Conservation (phyloP, 2,329 filamentous ascomycete genomes). For the Beauveria scarabaeidicola region DNA sequence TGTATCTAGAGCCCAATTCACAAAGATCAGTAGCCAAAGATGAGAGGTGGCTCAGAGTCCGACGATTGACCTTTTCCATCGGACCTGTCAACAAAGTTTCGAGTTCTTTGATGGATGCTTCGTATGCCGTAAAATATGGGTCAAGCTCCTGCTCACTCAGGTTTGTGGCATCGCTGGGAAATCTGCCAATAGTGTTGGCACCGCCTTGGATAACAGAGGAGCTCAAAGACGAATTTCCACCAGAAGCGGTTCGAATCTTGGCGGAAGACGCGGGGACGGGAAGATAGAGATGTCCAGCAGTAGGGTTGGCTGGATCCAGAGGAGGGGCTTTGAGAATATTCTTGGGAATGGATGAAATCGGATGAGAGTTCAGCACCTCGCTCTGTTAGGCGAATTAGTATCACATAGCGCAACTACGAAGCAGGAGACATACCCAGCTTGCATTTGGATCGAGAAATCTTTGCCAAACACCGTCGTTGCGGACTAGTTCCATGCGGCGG, state of each 20-base stretch:
- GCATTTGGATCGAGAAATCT: constrained; percentile 95
- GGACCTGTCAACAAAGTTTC: constrained; percentile 82
- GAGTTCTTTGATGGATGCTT: constrained; percentile 83
- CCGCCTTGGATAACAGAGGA: constrained; percentile 31
- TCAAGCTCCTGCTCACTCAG: constrained; percentile 86
- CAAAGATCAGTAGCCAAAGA: constrained; percentile 79
- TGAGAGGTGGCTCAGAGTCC: constrained; percentile 77
- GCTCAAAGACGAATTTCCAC: constrained; percentile 25
- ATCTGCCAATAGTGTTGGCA: constrained; percentile 62
- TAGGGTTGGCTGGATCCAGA: constrained; percentile 86
- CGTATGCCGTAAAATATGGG: constrained; percentile 91
- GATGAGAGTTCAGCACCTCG: constrained; percentile 90
- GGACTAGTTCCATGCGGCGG: constrained; percentile 81
- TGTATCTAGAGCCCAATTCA: constrained; percentile 91
- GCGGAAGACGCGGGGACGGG: constrained; percentile 79
- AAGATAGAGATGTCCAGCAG: constrained; percentile 75
- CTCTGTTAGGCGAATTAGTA: constrained; percentile 46
- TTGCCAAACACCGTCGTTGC: constrained; percentile 95
- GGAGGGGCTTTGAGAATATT: constrained; percentile 93
- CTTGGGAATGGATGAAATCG: constrained; percentile 85
- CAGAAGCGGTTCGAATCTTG: constrained; percentile 61
- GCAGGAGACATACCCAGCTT: constrained; percentile 66
- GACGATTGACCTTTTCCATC: constrained; percentile 93
- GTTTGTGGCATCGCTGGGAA: constrained; percentile 68
- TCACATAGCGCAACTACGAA: background rate